Conservation (phyloP, 257 asterid species). For the Solanum phureja region DNA sequence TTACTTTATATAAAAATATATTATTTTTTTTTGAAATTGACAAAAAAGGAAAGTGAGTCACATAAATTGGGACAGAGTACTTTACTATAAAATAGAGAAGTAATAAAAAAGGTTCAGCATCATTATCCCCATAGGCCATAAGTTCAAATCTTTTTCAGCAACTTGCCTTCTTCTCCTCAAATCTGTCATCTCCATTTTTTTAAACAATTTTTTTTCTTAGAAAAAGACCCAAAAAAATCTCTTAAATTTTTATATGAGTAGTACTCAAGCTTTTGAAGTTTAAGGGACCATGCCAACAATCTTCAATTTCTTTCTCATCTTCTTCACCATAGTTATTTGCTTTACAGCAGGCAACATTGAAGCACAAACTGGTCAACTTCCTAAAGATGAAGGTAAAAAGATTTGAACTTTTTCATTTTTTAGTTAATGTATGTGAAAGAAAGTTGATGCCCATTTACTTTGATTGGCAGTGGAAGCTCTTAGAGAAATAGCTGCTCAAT, state of each 20-base stretch:
- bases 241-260: neutral
- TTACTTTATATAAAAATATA: too few relatives aligned
- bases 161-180: neutral
- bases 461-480: conserved; percentile 36
- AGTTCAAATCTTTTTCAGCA: neutral
- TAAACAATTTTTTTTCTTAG: neutral
- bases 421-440: neutral
- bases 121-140: too few relatives aligned
- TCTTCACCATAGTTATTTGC: neutral
- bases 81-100: neutral
- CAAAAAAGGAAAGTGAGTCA: too few relatives aligned
- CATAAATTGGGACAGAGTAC: too few relatives aligned
- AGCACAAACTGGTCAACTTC: conserved; percentile 9
- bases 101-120: neutral
- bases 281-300: neutral
- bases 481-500: conserved; percentile 34
- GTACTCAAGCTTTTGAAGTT: neutral
- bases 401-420: neutral
- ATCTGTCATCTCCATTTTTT: neutral
- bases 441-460: neutral
- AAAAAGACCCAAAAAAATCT: neutral
- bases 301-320: neutral
- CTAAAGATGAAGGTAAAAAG: conserved; percentile 5
- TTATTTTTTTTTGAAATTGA: too few relatives aligned
- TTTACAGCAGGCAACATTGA: neutral